phyloP scores from a whole-genome alignment of 2,329 filamentous ascomycete genomes.

The Magnaporthiopsis rhizophila region DNA sequence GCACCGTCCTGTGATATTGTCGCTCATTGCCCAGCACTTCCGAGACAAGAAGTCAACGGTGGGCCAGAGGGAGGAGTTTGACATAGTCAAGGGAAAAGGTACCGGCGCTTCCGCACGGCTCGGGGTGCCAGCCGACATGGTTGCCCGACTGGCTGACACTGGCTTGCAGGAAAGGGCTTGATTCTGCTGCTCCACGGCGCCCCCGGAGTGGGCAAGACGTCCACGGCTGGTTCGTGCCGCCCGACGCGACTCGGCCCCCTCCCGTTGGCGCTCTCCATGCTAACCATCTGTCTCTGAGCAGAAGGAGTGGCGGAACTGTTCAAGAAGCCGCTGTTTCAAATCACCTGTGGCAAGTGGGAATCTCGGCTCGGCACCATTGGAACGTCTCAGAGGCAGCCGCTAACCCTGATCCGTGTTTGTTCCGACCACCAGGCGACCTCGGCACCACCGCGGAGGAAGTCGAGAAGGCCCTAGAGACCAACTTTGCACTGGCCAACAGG shows the following conservation, averaged over 20 bases:
- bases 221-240: constrained; percentile 19
- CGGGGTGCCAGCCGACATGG: too few relatives aligned
- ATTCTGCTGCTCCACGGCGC: constrained; percentile 25
- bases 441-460: constrained; percentile 23
- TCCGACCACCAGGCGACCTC: constrained; percentile 16
- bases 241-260: neutral
- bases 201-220: constrained; percentile 25
- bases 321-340: constrained; percentile 11
- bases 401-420: neutral
- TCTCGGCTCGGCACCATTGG: neutral
- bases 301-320: constrained; percentile 17
- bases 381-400: neutral
- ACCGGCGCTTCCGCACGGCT: too few relatives aligned
- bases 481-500: constrained; percentile 15
- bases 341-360: constrained; percentile 8
- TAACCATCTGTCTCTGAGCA: neutral
- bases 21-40: constrained; percentile 24
- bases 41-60: constrained; percentile 15
- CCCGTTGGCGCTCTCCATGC: neutral
- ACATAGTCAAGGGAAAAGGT: constrained; percentile 23
- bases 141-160: too few relatives aligned
- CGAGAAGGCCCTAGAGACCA: constrained; percentile 19
- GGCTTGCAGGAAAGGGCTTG: constrained; percentile 14
- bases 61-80: constrained; percentile 15
- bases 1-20: constrained; percentile 21